These are phyloP conservation scores for Amauroascus niger DNA, from an alignment of 2,329 filamentous ascomycete genomes.

Conservation along the genomic window DNA sequence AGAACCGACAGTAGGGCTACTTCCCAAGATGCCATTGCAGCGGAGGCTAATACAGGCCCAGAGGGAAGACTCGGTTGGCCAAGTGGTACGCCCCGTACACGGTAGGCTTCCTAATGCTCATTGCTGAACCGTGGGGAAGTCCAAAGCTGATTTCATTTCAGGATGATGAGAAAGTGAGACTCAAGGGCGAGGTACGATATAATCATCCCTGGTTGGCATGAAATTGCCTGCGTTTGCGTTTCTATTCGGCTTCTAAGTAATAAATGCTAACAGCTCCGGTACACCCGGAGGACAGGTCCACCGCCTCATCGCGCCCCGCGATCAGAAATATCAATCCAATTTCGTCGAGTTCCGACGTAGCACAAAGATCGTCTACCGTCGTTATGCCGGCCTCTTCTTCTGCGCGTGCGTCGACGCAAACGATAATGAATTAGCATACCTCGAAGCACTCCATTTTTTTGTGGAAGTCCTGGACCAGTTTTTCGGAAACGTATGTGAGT, in stretches of 20 bases:
- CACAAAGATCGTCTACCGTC: constrained; percentile 93
- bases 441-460: constrained; percentile 98
- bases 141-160: constrained; percentile 21
- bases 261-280: neutral
- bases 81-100: constrained; percentile 99
- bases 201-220: constrained; percentile 9
- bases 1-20: constrained; percentile 65
- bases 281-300: constrained; percentile 56
- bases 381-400: constrained; percentile 97
- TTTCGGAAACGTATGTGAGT: constrained; percentile 97
- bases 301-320: constrained; percentile 90
- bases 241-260: neutral
- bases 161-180: constrained; percentile 97
- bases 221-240: too few relatives aligned
- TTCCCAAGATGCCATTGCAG: neutral
- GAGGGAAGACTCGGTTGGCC: constrained; percentile 93
- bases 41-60: constrained; percentile 31
- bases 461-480: constrained; percentile 97
- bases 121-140: neutral
- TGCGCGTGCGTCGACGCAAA: constrained; percentile 98
- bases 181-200: constrained; percentile 78
- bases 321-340: constrained; percentile 99
- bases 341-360: constrained; percentile 70
- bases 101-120: constrained; percentile 36
- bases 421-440: constrained; percentile 92